These are phyloP conservation scores for Argentina anserina DNA, from an alignment of 306 rosid genomes.

Conservation along the genomic window DNA sequence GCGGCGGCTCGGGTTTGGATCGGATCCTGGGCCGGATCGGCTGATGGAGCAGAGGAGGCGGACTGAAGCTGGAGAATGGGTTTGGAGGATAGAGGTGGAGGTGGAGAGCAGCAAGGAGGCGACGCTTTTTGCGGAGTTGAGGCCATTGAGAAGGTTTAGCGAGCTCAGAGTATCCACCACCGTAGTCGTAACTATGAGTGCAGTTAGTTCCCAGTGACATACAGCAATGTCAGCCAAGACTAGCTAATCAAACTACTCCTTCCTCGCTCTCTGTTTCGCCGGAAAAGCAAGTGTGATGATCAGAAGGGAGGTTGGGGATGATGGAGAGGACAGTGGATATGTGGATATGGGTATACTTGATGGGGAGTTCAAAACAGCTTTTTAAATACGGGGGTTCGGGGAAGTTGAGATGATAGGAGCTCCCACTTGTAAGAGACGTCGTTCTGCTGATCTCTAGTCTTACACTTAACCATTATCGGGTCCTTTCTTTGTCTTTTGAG, in stretches of 20 bases:
- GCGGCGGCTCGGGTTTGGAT: slow-evolving; percentile 36
- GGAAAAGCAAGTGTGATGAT: background rate
- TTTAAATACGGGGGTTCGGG: background rate
- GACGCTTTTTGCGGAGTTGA: slow-evolving; percentile 81
- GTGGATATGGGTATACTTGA: background rate
- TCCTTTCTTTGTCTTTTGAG: background rate
- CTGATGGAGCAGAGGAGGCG: slow-evolving; percentile 3
- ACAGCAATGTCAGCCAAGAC: slow-evolving; percentile 37
- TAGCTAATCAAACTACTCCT: background rate
- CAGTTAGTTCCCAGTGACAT: slow-evolving; percentile 65
- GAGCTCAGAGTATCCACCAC: slow-evolving; percentile 53
- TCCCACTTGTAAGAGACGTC: slow-evolving; percentile 17
- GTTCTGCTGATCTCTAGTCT: slow-evolving; percentile 1
- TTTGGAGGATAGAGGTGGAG: slow-evolving; percentile 2
- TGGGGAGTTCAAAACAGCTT: background rate
- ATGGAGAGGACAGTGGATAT: background rate
- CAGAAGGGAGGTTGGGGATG: background rate
- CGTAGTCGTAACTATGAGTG: slow-evolving; percentile 43
- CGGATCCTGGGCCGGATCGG: slow-evolving; percentile 36
- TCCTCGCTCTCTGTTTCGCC: slow-evolving; percentile 1
- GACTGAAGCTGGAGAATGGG: slow-evolving; percentile 20
- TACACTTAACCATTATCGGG: background rate
- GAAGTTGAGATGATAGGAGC: slow-evolving; percentile 1
- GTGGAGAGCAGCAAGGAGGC: slow-evolving; percentile 42
- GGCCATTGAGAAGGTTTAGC: slow-evolving; percentile 86